These are phyloP conservation scores for Moniliophthora roreri DNA, from an alignment of 1,284 basidiomycete species.

Conservation along the genomic window DNA sequence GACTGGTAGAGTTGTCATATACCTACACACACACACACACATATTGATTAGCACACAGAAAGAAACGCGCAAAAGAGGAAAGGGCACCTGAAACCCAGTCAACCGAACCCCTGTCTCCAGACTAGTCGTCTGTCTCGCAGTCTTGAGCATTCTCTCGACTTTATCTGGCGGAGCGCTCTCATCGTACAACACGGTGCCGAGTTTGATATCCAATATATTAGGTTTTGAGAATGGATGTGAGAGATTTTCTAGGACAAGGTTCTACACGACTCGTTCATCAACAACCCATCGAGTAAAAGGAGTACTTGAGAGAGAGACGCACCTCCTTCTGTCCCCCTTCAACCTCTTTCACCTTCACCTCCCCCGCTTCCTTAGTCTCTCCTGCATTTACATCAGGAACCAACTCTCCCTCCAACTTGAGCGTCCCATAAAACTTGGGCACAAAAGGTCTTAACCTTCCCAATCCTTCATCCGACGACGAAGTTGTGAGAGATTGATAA, in stretches of 20 bases:
- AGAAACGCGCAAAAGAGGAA: slow-evolving; percentile 1
- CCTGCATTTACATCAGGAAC: slow-evolving; percentile 28
- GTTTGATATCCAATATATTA: slow-evolving; percentile 89
- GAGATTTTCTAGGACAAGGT: slow-evolving; percentile 86
- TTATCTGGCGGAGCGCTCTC: slow-evolving; percentile 75
- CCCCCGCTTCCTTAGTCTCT: slow-evolving; percentile 12
- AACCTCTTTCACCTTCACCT: slow-evolving; percentile 16
- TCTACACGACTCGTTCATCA: slow-evolving; percentile 25
- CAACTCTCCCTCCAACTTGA: slow-evolving; percentile 65
- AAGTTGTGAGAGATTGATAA: slow-evolving; percentile 63
- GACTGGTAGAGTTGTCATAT: slow-evolving; percentile 59
- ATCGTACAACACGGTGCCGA: slow-evolving; percentile 85
- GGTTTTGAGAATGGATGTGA: slow-evolving; percentile 74
- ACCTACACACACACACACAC: slow-evolving; percentile 49
- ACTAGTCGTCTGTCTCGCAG: slow-evolving; percentile 73
- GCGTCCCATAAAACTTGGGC: slow-evolving; percentile 76
- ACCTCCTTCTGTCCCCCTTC: slow-evolving; percentile 45
- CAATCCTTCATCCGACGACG: slow-evolving; percentile 32
- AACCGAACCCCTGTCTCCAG: slow-evolving; percentile 76
- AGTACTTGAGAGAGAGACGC: slow-evolving; percentile 27
- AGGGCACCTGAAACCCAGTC: slow-evolving; percentile 87
- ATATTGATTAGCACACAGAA: not conserved
- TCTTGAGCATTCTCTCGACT: slow-evolving; percentile 73
- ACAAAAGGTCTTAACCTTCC: slow-evolving; percentile 54
- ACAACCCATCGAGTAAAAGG: slow-evolving; percentile 9